A percentile compares a stretch with the other conserved stretches of the same genome.
Evolutionary conservation across 805 yeast genomes (phyloP).

Genomic region (Candida glaebosa): DNA sequence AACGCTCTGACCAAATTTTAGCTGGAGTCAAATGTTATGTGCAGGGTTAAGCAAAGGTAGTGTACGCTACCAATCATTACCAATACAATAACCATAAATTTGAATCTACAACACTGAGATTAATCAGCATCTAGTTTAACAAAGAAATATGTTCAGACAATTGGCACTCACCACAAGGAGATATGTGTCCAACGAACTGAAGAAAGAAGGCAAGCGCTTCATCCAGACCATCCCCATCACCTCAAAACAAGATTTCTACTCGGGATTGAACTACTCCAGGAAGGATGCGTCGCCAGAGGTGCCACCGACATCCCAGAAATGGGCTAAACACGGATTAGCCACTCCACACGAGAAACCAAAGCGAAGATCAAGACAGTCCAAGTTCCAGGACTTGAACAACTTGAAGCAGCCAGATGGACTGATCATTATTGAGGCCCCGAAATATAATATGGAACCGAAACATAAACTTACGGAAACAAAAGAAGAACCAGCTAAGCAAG

Average conservation of each 20-base stretch:
- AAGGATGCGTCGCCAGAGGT: too few relatives aligned
- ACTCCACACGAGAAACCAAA: conserved; percentile 11
- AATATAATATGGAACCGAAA: neutral
- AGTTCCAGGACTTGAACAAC: conserved; percentile 9
- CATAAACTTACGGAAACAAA: conserved; percentile 1
- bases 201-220: conserved; percentile 26
- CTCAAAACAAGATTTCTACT: conserved; percentile 15
- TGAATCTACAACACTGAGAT: too few relatives aligned
- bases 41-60: too few relatives aligned
- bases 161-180: neutral
- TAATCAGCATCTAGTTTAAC: too few relatives aligned
- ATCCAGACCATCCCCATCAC: conserved; percentile 33
- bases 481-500: neutral
- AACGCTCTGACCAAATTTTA: too few relatives aligned
- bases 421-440: conserved; percentile 7
- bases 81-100: too few relatives aligned
- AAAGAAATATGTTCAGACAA: neutral
- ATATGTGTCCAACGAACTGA: conserved; percentile 6
- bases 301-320: conserved; percentile 16
- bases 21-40: too few relatives aligned
- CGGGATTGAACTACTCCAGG: conserved; percentile 20
- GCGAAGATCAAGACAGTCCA: conserved; percentile 32
- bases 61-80: too few relatives aligned
- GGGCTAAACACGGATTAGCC: conserved; percentile 30
- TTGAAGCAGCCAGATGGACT: conserved; percentile 6